Evolutionary conservation across 2,329 filamentous ascomycete species (phyloP).

Genomic region (Aspergillus melleus): DNA sequence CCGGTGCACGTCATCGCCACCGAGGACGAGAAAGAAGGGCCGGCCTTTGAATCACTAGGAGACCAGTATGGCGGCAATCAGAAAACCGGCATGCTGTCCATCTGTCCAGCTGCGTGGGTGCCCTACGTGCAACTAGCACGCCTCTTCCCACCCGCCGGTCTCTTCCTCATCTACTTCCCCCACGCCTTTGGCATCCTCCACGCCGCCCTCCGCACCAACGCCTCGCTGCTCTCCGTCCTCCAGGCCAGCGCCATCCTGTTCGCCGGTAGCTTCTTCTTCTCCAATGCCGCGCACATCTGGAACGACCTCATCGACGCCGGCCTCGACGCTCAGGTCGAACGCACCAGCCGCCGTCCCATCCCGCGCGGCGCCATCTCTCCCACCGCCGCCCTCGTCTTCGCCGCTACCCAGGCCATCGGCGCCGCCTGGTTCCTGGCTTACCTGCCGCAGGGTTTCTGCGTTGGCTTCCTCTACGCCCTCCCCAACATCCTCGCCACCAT

Average conservation of each 20-base stretch:
- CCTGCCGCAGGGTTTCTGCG: background rate
- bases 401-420: conserved; percentile 60
- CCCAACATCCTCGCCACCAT: conserved; percentile 6
- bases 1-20: background rate
- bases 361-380: conserved; percentile 75
- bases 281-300: conserved; percentile 69
- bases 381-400: conserved; percentile 70
- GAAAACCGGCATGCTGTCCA: background rate
- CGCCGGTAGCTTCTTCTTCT: conserved; percentile 75
- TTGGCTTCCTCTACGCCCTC: background rate
- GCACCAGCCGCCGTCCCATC: conserved; percentile 71
- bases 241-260: conserved; percentile 3
- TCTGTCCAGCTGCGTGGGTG: background rate
- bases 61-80: conserved; percentile 4
- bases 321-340: conserved; percentile 74
- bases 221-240: conserved; percentile 57
- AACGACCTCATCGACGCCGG: conserved; percentile 91
- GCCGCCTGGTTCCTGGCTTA: background rate
- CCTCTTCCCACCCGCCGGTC: conserved; percentile 77
- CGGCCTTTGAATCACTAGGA: background rate
- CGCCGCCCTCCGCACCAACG: conserved; percentile 52
- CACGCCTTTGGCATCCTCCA: conserved; percentile 78
- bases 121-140: conserved; percentile 50
- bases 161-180: conserved; percentile 83
- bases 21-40: background rate